These are phyloP conservation scores for Vicia faba DNA, from an alignment of 306 rosid genomes.

Conservation along the genomic window DNA sequence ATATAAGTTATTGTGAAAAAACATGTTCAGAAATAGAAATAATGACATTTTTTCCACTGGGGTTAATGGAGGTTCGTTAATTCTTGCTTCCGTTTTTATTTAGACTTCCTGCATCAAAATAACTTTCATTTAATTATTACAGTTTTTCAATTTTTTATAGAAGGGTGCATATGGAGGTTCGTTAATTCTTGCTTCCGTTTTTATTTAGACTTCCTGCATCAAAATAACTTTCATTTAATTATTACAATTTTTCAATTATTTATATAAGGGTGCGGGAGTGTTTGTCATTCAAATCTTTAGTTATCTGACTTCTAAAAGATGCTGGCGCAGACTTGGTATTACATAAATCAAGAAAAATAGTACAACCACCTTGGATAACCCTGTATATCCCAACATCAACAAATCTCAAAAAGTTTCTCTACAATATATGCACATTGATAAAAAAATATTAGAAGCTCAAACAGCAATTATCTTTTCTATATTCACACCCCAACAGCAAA, in stretches of 20 bases:
- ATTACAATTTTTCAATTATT: conserved; percentile 1
- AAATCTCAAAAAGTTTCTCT: conserved; percentile 13
- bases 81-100: conserved; percentile 16
- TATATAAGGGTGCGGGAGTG: not conserved
- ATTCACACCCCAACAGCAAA: conserved; percentile 20
- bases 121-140: conserved; percentile 8
- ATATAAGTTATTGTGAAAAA: conserved; percentile 14
- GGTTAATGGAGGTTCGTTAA: conserved; percentile 9
- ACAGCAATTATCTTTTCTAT: not conserved
- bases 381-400: conserved; percentile 6
- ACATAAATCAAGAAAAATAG: conserved; percentile 20
- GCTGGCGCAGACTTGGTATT: not conserved
- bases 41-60: conserved; percentile 19
- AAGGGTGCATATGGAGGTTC: conserved; percentile 18
- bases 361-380: conserved; percentile 9
- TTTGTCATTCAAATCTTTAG: conserved; percentile 27
- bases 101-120: conserved; percentile 3
- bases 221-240: conserved; percentile 10
- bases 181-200: conserved; percentile 16
- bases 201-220: conserved; percentile 2
- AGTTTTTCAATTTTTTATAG: not conserved
- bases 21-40: not conserved
- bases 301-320: conserved; percentile 13
- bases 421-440: conserved; percentile 20
- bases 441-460: conserved; percentile 27